Base-by-base conservation (phyloP, 1,139 yeast species). In the Kluyveromyces sp. region DNA sequence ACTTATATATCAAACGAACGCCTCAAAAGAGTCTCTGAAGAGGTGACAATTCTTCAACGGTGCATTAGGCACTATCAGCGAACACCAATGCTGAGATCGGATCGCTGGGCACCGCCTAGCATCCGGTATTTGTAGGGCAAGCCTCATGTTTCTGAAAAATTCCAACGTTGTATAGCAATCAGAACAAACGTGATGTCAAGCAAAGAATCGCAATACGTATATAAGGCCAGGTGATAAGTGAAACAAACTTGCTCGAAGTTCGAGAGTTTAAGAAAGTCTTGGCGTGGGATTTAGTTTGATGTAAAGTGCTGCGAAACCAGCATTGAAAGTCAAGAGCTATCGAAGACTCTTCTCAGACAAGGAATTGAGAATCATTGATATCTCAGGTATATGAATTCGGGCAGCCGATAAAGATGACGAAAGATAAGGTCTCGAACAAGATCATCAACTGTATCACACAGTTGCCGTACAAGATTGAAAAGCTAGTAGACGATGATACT, bases 391-490 rank as follows among this genome's bases (percentile, higher is more conserved):
- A n/a, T n/a, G n/a, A n/a, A n/a, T n/a, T n/a, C n/a, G n/a, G n/a
- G n/a, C n/a, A n/a, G n/a, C n/a, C n/a, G 26, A 22, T 22, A 22
- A 9, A 22, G 13, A 12, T 17, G 19, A 19, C 25, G 29, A 33
- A n/a, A 33, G 32, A 19, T 16, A 25, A 28, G 29, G n/a, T 33
- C n/a, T 44, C 51, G 29, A 53, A 49, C 35, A 59, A 67, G 46
- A 55, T 64, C 33, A 63, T 64, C 48, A 63, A 61, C 47, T 63
- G 66, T 51, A 65, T 63, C 7, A 51, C 65, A 7, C 65, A 64
- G 49, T 50, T 64, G 33, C 68, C 68, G 3, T 64, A 55, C 46
- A 57, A 53, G 41, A 57, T 61, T 37, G 54, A 58, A 42, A 39
- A 56, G 40, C 54, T 56, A 26, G 54, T 49, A 32, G 44, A 44